Conservation (phyloP, 768 basidiomycete genomes). For the Suillus subalutaceus region DNA sequence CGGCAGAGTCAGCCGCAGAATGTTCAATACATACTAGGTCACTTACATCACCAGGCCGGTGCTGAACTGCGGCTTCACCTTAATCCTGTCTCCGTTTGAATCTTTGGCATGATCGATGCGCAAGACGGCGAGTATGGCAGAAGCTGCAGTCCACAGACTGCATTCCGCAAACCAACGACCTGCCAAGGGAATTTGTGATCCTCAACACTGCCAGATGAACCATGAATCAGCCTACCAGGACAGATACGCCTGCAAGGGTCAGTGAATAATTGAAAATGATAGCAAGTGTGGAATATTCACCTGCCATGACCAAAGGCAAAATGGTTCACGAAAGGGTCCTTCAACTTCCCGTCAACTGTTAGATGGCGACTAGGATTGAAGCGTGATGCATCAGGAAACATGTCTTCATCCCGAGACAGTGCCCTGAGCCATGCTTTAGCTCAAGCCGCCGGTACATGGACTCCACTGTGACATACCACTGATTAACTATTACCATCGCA, state of each 20-base stretch:
- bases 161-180: constrained; percentile 2
- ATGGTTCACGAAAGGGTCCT: background rate
- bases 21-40: background rate
- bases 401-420: constrained; percentile 1
- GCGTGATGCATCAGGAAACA: background rate
- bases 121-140: constrained; percentile 5
- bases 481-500: background rate
- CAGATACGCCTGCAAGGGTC: background rate
- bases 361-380: constrained; percentile 5
- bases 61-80: constrained; percentile 1
- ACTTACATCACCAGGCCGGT: background rate
- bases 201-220: background rate
- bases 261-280: background rate
- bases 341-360: background rate
- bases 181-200: background rate
- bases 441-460: background rate
- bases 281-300: background rate
- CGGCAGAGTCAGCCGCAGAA: background rate
- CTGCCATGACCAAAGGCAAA: background rate
- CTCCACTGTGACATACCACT: background rate
- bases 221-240: background rate
- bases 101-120: constrained; percentile 6
- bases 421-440: background rate
- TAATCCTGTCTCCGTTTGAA: background rate
- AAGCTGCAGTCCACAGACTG: background rate